Conservation (phyloP, 2,329 filamentous ascomycete genomes). For the Ciborinia camelliae region DNA sequence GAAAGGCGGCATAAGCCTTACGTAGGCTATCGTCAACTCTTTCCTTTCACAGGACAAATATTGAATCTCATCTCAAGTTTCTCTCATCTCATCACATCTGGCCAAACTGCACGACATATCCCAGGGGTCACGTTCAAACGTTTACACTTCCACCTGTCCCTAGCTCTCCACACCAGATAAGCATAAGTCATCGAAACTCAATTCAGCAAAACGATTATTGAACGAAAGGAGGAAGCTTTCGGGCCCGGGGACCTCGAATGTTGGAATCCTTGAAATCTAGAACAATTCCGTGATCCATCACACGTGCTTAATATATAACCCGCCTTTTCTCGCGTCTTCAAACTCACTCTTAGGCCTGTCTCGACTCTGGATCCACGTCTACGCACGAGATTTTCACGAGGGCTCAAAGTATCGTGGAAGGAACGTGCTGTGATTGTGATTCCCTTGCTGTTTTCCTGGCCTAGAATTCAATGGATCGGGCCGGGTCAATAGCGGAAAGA, state of each 20-base stretch:
- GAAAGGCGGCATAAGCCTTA: background rate
- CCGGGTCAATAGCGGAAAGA: background rate
- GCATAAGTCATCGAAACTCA: background rate
- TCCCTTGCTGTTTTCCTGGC: no score
- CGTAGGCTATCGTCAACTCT: conserved; percentile 1
- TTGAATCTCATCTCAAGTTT: background rate
- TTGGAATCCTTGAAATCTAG: conserved; percentile 1
- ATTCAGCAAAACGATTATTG: no score
- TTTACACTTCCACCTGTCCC: background rate
- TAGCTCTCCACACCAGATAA: background rate
- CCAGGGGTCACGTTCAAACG: background rate
- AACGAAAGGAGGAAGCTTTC: background rate
- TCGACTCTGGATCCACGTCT: background rate
- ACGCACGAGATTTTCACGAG: conserved; percentile 7
- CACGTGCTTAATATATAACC: conserved; percentile 5
- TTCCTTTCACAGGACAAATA: background rate
- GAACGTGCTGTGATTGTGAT: background rate
- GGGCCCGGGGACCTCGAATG: background rate
- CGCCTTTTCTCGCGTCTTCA: background rate
- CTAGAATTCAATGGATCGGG: no score
- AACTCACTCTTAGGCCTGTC: background rate
- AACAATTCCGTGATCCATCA: background rate
- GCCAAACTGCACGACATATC: conserved; percentile 8
- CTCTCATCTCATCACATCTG: conserved; percentile 1
- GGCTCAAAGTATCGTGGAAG: background rate